Conservation (phyloP, 75 land plant genomes). For the Pinus albicaulis region DNA sequence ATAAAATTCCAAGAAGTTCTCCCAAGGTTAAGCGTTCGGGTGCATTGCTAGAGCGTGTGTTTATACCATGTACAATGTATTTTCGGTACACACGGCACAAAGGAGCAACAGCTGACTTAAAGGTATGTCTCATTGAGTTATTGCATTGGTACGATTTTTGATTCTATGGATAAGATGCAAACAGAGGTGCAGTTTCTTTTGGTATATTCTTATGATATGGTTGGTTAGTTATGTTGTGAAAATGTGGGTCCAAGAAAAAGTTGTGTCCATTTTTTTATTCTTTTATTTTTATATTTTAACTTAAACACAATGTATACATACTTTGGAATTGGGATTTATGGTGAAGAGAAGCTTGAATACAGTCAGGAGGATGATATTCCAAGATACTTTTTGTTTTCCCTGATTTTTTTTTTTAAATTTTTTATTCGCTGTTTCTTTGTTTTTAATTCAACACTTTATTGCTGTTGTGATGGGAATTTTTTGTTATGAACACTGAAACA, state of each 20-base stretch:
- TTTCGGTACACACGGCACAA: slow-evolving; percentile 95
- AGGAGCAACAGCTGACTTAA: slow-evolving; percentile 90
- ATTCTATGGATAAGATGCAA: not conserved
- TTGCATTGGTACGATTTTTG: not conserved
- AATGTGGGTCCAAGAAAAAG: not conserved
- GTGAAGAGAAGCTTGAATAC: not conserved
- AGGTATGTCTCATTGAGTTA: slow-evolving; percentile 41
- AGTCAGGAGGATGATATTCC: not conserved
- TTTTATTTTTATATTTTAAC: not conserved
- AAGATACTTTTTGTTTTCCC: not conserved
- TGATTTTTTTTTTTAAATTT: too few relatives aligned
- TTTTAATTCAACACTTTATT: not conserved
- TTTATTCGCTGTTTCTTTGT: too few relatives aligned
- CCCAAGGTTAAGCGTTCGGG: slow-evolving; percentile 94
- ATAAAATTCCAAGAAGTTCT: slow-evolving; percentile 82
- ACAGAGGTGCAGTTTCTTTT: not conserved
- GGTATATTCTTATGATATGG: not conserved
- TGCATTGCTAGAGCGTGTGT: slow-evolving; percentile 92
- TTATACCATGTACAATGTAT: slow-evolving; percentile 97
- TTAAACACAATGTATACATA: not conserved
- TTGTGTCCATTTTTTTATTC: not conserved
- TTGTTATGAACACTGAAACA: not conserved
- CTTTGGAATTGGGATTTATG: not conserved
- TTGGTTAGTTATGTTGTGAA: not conserved
- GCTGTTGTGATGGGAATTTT: not conserved